Base-by-base conservation (phyloP, 2,329 filamentous ascomycete species). In the Sarocladiaceae sp. region DNA sequence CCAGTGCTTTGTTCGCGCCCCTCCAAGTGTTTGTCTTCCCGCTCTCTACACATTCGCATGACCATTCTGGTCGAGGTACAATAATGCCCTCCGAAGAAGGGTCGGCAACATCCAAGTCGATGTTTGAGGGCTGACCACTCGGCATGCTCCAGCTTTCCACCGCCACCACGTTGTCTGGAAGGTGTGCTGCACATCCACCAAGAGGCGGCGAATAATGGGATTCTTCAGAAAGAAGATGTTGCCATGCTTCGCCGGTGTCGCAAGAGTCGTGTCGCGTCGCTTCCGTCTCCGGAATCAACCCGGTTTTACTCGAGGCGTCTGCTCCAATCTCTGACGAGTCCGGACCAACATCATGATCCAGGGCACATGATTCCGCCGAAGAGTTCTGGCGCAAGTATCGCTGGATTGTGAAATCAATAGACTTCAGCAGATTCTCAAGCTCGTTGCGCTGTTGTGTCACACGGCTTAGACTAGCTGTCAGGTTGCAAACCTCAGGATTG, bases 361-460 rank as follows among this genome's bases (percentile, higher is more conserved):
- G n/a, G 10, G 13, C 19, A 11, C 18, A 10, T 19, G 18, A n/a
- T 3, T 20, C 37, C 7, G 37, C 10, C 16, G 37, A 15, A 5
- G 21, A 6, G 10, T 41, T 21, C 15, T 29, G 37, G n/a, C 19
- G 24, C 7, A 23, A 4, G 19, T 29, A 41, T 3, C 45, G 27
- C 19, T 44, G 47, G 15, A 53, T 47, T 15, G 46, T 48, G 26
- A 35, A 31, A 26, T 52, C 47, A 33, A 53, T 50, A 23, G 44
- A 45, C 31, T 47, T 51, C 19, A 41, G 7, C 19, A 41, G 23
- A 15, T 41, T 41, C 24, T 41, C 16, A 16, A 51, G 43, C 15
- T 43, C 40, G n/a, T 53, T 55, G 7, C 55, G 50, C 32, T 60
- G 55, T 19, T 50, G 49, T 12, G 52, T 58, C 16, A 58, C 51